These are phyloP conservation scores for Gossypium australe DNA, from an alignment of 345 rosid genomes.

Conservation along the genomic window DNA sequence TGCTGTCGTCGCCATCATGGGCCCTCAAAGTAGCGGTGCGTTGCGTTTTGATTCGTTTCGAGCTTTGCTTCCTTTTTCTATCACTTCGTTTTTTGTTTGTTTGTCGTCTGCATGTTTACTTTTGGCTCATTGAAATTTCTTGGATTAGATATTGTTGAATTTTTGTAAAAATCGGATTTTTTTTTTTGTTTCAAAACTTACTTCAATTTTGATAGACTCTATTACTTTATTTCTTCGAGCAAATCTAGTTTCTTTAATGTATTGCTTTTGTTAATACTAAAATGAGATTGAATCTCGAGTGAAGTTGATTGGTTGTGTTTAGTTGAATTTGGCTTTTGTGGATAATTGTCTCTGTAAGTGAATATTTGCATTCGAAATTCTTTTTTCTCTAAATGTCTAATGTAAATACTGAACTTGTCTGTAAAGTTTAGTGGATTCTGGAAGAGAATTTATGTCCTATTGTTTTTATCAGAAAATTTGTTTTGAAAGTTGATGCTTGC, in stretches of 20 bases:
- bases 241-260: not conserved
- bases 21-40: constrained; percentile 83
- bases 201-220: not conserved
- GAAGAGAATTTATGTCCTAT: not conserved
- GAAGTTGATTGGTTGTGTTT: not conserved
- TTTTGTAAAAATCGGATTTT: not conserved
- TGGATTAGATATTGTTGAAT: not conserved
- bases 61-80: not conserved
- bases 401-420: not conserved
- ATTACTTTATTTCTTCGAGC: not conserved
- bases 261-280: not conserved
- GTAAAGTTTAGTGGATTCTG: not conserved
- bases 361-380: not conserved
- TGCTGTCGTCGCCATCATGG: constrained; percentile 81
- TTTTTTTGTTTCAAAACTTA: not conserved
- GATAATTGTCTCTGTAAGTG: not conserved
- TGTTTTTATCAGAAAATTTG: not conserved
- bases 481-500: not conserved
- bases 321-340: not conserved
- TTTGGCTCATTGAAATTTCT: not conserved
- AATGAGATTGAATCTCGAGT: not conserved
- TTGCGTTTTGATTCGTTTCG: not conserved
- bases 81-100: not conserved
- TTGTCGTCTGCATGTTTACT: not conserved
- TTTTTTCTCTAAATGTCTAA: not conserved